These are phyloP conservation scores for Osmozyma mogii DNA, from an alignment of 805 yeast genomes.

Conservation along the genomic window DNA sequence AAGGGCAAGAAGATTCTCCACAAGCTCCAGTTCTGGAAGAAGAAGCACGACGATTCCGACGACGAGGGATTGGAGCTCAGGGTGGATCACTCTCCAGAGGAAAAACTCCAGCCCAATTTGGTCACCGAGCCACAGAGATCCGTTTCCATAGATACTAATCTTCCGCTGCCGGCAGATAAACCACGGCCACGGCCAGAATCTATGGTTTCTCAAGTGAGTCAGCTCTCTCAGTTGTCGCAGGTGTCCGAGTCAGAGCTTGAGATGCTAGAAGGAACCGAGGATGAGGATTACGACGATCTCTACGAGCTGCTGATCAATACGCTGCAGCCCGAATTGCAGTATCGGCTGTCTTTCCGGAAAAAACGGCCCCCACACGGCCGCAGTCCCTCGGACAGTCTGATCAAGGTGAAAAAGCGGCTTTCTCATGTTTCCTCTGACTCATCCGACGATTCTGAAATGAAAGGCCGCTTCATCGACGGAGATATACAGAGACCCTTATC, in stretches of 20 bases:
- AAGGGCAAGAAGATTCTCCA: slow-evolving; percentile 21
- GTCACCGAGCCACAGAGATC: neutral
- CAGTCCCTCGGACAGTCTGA: neutral
- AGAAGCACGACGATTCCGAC: slow-evolving; percentile 6
- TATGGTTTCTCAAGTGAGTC: slow-evolving; percentile 32
- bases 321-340: slow-evolving; percentile 20
- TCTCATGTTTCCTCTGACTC: neutral
- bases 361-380: neutral
- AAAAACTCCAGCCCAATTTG: neutral
- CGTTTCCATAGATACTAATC: slow-evolving; percentile 6
- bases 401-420: neutral
- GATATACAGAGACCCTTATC: no score
- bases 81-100: no score
- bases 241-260: slow-evolving; percentile 37
- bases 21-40: slow-evolving; percentile 34
- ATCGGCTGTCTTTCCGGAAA: slow-evolving; percentile 6
- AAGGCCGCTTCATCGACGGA: no score
- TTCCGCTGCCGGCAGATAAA: slow-evolving; percentile 7
- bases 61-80: slow-evolving; percentile 3
- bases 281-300: slow-evolving; percentile 26
- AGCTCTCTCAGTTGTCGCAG: slow-evolving; percentile 33
- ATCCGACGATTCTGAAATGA: no score
- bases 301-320: slow-evolving; percentile 33
- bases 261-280: slow-evolving; percentile 31
- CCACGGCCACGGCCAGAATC: slow-evolving; percentile 30